Percentiles rank a stretch among this genome's conserved stretches.
Conservation (phyloP, 2,329 filamentous ascomycete genomes). For the Malbranchea zuffiana region DNA sequence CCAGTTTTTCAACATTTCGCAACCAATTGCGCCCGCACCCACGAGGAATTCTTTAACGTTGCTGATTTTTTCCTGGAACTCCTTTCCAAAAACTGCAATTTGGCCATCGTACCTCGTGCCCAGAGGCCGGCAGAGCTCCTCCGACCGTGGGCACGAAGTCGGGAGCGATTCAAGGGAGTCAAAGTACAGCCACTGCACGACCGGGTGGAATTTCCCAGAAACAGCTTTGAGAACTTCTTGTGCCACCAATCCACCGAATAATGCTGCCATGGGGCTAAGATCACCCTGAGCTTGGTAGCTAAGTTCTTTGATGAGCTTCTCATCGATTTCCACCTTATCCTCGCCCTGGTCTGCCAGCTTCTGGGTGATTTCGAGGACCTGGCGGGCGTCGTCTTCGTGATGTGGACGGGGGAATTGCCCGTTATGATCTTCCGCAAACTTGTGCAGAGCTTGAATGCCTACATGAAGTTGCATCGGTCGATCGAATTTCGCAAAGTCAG, state of each 20-base stretch:
- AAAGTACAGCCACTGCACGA: conserved; percentile 93
- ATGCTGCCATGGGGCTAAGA: conserved; percentile 80
- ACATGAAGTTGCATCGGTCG: conserved; percentile 84
- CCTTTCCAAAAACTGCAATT: conserved; percentile 86
- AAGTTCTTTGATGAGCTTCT: conserved; percentile 84
- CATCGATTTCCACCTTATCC: conserved; percentile 72
- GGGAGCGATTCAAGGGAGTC: conserved; percentile 95
- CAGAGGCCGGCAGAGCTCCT: conserved; percentile 76
- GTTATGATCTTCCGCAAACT: conserved; percentile 62
- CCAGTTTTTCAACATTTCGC: conserved; percentile 99
- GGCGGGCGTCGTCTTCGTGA: conserved; percentile 69
- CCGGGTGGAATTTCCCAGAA: conserved; percentile 94
- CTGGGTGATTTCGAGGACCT: conserved; percentile 65
- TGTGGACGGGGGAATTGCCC: conserved; percentile 69
- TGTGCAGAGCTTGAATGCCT: conserved; percentile 83
- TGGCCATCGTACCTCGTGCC: conserved; percentile 90
- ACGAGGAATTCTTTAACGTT: conserved; percentile 91
- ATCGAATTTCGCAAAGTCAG: conserved; percentile 97
- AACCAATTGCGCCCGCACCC: conserved; percentile 91
- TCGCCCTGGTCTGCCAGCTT: conserved; percentile 55
- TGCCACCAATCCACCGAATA: conserved; percentile 86
- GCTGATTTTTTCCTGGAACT: conserved; percentile 86
- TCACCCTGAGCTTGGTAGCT: conserved; percentile 92
- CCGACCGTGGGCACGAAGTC: conserved; percentile 59
- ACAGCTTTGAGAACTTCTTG: conserved; percentile 95